Evolutionary conservation across 23 red algal species (phyloP).

Genomic region (Gracilaria gracilis): DNA sequence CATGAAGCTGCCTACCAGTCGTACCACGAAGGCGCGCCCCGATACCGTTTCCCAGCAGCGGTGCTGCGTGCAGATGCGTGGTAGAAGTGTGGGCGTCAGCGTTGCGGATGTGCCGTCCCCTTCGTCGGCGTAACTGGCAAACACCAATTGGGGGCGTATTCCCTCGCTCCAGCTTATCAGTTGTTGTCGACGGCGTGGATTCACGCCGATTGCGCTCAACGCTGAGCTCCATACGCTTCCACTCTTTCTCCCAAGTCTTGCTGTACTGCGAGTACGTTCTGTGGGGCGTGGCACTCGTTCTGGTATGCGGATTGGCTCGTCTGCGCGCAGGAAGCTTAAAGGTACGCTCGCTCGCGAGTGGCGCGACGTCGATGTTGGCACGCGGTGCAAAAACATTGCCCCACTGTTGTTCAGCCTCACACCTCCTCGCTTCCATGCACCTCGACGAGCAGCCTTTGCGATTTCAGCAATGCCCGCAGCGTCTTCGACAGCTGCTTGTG

Average conservation of each 20-base stretch:
- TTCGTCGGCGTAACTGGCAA: constrained; percentile 1
- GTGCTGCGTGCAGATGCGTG: neutral
- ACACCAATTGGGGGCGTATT: neutral
- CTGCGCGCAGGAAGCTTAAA: neutral
- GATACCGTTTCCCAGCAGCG: neutral
- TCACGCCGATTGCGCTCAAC: neutral
- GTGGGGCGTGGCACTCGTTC: neutral
- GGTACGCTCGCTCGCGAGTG: neutral
- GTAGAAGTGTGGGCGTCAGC: neutral
- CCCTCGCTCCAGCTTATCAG: neutral
- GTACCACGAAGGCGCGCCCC: neutral
- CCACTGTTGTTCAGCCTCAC: neutral
- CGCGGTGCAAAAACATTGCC: neutral
- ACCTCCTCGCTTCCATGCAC: neutral
- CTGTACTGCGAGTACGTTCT: neutral
- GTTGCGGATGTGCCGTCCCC: neutral
- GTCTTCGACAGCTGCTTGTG: neutral
- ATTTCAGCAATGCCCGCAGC: neutral
- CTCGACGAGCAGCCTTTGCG: too few species aligned
- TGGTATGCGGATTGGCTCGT: neutral
- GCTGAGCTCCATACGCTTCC: neutral
- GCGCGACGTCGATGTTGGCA: neutral
- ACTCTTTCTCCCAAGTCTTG: neutral
- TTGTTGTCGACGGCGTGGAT: neutral
- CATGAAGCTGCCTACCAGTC: neutral